phyloP scores from a whole-genome alignment of 2,329 filamentous ascomycete species.

The Penicillium sp. region DNA sequence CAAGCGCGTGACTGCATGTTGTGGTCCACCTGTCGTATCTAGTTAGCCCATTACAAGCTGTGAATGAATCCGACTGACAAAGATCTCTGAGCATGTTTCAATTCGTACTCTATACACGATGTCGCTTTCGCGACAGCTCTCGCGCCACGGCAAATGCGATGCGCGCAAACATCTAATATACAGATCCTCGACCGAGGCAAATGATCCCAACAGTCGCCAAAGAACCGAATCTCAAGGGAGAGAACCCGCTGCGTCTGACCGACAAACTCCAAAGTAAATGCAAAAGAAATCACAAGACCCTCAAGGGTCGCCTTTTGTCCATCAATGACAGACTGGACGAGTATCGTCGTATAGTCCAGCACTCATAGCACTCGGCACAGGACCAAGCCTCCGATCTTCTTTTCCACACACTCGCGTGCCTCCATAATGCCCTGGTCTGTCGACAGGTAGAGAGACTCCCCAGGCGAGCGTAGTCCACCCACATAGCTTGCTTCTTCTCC shows the following conservation, averaged over 20 bases:
- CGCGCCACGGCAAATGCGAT: conserved; percentile 16
- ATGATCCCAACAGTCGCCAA: conserved; percentile 32
- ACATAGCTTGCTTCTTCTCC: conserved; percentile 63
- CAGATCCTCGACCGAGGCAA: conserved; percentile 29
- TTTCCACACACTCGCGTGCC: conserved; percentile 72
- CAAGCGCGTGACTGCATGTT: not conserved
- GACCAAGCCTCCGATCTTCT: conserved; percentile 71
- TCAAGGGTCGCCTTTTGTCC: conserved; percentile 10
- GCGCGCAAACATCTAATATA: conserved; percentile 35
- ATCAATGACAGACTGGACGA: conserved; percentile 4
- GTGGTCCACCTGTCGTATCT: not conserved
- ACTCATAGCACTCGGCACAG: conserved; percentile 61
- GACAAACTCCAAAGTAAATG: conserved; percentile 37
- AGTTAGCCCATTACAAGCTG: not conserved
- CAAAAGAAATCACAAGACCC: conserved; percentile 23
- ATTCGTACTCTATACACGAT: conserved; percentile 25
- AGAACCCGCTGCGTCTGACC: conserved; percentile 32
- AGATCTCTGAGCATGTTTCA: conserved; percentile 16
- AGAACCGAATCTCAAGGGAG: conserved; percentile 25
- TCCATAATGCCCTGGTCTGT: conserved; percentile 77
- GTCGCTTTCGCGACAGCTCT: conserved; percentile 13
- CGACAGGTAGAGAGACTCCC: conserved; percentile 74
- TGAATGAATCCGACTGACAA: not conserved
- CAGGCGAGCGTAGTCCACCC: conserved; percentile 65
- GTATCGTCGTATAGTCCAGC: not conserved